phyloP scores from a whole-genome alignment of 495 filamentous ascomycete species.

The Penicillium salamii region DNA sequence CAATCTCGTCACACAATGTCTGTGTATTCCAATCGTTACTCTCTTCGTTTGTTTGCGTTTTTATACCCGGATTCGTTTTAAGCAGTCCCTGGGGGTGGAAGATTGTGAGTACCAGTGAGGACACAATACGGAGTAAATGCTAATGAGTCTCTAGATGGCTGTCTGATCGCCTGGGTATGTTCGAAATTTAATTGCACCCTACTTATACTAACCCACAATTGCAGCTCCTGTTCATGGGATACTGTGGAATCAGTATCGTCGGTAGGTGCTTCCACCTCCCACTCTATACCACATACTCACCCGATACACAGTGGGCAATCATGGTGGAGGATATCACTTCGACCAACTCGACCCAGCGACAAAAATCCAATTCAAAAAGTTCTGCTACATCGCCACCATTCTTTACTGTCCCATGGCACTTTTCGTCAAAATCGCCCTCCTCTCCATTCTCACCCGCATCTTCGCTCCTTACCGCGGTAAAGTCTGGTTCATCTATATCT shows the following conservation, averaged over 20 bases:
- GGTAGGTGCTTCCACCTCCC: slow-evolving; percentile 21
- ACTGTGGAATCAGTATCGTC: slow-evolving; percentile 35
- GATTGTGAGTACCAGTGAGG: slow-evolving; percentile 34
- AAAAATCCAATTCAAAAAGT: slow-evolving; percentile 33
- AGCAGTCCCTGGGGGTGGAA: slow-evolving; percentile 34
- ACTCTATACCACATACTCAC: background rate
- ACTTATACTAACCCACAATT: background rate
- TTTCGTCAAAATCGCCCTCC: slow-evolving; percentile 45
- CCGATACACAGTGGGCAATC: slow-evolving; percentile 26
- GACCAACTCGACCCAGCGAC: slow-evolving; percentile 17
- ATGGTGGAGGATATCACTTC: slow-evolving; percentile 39
- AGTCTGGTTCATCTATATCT: slow-evolving; percentile 40
- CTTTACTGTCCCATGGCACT: slow-evolving; percentile 50
- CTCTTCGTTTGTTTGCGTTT: slow-evolving; percentile 38
- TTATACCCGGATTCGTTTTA: slow-evolving; percentile 35
- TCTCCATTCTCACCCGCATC: slow-evolving; percentile 46
- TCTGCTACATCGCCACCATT: slow-evolving; percentile 41
- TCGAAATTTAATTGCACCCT: background rate
- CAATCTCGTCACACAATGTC: slow-evolving; percentile 41
- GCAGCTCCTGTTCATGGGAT: slow-evolving; percentile 36
- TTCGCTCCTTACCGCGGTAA: slow-evolving; percentile 42
- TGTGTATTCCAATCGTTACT: slow-evolving; percentile 44
- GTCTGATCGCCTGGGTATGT: slow-evolving; percentile 36
- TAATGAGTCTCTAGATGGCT: slow-evolving; percentile 29
- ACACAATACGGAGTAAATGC: background rate